These are phyloP conservation scores for Allomyces macrogynus DNA, from an alignment of 192 early-diverging fungal genomes.

Conservation along the genomic window DNA sequence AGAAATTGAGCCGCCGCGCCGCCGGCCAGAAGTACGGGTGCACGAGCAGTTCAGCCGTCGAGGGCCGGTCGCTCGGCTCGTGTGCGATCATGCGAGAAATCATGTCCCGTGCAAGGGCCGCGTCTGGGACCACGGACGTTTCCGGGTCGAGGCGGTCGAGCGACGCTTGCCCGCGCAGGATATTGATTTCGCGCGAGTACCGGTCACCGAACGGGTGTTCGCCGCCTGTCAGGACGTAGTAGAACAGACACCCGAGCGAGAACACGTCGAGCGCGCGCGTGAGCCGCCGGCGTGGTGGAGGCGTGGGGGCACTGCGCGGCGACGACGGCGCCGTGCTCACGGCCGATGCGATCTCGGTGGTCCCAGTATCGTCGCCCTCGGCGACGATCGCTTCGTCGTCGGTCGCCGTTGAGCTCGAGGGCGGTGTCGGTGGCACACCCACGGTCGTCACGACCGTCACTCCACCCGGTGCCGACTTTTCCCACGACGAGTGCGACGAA, in stretches of 20 bases:
- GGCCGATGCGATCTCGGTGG: slow-evolving; percentile 4
- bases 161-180: slow-evolving; percentile 51
- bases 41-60: slow-evolving; percentile 46
- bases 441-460: too few relatives aligned
- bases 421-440: too few relatives aligned
- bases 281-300: slow-evolving; percentile 22
- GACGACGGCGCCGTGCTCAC: slow-evolving; percentile 3
- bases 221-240: slow-evolving; percentile 73
- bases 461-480: not conserved
- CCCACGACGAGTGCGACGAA: not conserved
- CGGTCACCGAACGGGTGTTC: slow-evolving; percentile 91
- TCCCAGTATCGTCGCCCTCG: not conserved
- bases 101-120: slow-evolving; percentile 71
- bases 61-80: slow-evolving; percentile 58
- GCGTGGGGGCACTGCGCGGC: not conserved
- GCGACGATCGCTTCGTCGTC: too few relatives aligned
- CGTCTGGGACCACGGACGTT: slow-evolving; percentile 32
- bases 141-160: slow-evolving; percentile 44
- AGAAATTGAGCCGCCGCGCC: slow-evolving; percentile 59
- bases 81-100: slow-evolving; percentile 72
- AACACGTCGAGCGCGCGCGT: slow-evolving; percentile 89
- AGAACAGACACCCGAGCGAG: slow-evolving; percentile 85
- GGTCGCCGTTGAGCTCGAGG: too few relatives aligned
- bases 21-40: slow-evolving; percentile 95
- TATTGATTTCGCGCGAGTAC: slow-evolving; percentile 74